Conservation (phyloP, 768 basidiomycete genomes). For the Suillus paluster region DNA sequence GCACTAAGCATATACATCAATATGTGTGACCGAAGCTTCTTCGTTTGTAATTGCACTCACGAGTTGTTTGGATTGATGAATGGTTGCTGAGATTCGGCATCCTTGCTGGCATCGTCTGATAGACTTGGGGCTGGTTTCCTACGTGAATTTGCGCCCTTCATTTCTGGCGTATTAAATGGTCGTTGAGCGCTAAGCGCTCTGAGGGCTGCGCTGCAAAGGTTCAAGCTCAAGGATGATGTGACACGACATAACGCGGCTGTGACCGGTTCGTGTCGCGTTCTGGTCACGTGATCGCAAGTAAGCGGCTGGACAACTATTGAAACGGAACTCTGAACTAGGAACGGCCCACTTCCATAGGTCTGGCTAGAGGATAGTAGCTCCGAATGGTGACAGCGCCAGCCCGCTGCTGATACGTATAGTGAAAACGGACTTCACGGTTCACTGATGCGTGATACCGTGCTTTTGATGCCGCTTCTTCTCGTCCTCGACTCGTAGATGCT, state of each 20-base stretch:
- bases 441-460: no score
- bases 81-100: not conserved
- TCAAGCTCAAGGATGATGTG: slow-evolving; percentile 17
- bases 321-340: no score
- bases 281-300: slow-evolving; percentile 13
- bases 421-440: no score
- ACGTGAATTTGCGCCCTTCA: slow-evolving; percentile 17
- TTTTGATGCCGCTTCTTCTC: no score
- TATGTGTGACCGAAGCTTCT: not conserved
- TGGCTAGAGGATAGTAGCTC: no score
- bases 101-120: slow-evolving; percentile 3
- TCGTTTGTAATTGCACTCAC: not conserved
- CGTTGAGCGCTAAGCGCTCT: not conserved
- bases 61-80: not conserved
- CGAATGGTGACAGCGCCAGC: no score
- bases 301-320: no score
- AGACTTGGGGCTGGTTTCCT: slow-evolving; percentile 27
- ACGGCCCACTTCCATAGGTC: no score
- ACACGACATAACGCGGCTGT: slow-evolving; percentile 13
- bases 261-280: slow-evolving; percentile 14
- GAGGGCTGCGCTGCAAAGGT: slow-evolving; percentile 17
- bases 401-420: no score
- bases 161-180: not conserved
- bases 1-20: not conserved
- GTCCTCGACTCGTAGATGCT: no score